Evolutionary conservation across 345 rosid species (phyloP).

Genomic region (Dimocarpus longan): DNA sequence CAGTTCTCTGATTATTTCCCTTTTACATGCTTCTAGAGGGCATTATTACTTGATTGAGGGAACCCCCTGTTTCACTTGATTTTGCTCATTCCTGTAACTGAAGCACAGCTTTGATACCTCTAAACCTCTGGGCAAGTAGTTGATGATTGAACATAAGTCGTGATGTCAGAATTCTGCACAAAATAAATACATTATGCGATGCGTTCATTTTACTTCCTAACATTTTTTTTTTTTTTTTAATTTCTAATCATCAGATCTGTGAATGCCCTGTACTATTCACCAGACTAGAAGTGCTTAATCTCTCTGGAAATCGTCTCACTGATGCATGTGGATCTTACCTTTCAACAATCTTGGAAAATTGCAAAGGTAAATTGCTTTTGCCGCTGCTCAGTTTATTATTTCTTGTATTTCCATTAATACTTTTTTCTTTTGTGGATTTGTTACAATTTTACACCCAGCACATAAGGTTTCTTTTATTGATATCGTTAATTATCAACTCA

Average conservation of each 20-base stretch:
- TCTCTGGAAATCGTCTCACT: constrained; percentile 93
- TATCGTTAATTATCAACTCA: neutral
- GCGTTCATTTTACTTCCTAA: constrained; percentile 18
- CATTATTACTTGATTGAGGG: neutral
- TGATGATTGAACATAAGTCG: neutral
- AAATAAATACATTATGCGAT: neutral
- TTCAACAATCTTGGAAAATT: constrained; percentile 76
- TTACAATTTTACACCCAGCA: constrained; percentile 9
- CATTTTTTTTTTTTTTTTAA: constrained; percentile 17
- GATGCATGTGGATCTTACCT: constrained; percentile 97
- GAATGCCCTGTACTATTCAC: constrained; percentile 83
- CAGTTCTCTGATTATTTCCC: neutral
- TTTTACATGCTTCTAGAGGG: neutral
- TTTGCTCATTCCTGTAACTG: constrained; percentile 4
- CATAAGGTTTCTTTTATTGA: neutral
- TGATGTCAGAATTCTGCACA: neutral
- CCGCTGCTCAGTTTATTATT: constrained; percentile 5
- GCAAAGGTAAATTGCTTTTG: constrained; percentile 56
- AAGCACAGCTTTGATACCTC: neutral
- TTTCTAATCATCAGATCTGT: constrained; percentile 65
- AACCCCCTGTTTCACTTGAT: neutral
- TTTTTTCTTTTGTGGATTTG: constrained; percentile 13
- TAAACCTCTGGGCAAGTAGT: neutral
- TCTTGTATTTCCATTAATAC: neutral
- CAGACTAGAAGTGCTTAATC: constrained; percentile 85